These are phyloP conservation scores for Perkinsela sp. DNA, from an alignment of 208 protist genomes.

Conservation along the genomic window DNA sequence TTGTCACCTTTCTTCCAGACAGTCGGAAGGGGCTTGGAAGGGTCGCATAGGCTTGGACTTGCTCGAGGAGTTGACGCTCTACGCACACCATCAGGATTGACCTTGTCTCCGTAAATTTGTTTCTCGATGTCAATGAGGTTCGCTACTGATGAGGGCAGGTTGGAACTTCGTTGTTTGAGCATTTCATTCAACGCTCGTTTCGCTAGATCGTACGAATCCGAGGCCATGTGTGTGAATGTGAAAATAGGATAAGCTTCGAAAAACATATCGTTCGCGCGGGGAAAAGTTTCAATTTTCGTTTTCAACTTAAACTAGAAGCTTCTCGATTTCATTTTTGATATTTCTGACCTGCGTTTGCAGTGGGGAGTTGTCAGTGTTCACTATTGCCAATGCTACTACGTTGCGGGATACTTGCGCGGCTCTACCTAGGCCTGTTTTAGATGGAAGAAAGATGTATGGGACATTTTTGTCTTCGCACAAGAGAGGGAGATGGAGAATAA, in stretches of 20 bases:
- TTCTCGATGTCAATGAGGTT: not conserved
- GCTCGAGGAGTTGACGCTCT: not conserved
- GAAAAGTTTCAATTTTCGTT: not conserved
- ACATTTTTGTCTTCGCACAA: constrained; percentile 99
- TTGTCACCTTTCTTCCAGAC: not conserved
- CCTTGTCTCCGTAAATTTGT: not conserved
- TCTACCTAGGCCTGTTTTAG: constrained; percentile 85
- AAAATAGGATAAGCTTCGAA: not conserved
- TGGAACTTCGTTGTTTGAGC: not conserved
- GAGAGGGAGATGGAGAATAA: constrained; percentile 96
- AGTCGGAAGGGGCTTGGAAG: not conserved
- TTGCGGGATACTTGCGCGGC: constrained; percentile 89
- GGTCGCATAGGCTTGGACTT: not conserved
- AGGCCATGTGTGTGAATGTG: not conserved
- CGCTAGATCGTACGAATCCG: not conserved
- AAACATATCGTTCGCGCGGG: not conserved
- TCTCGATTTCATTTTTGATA: constrained; percentile 90
- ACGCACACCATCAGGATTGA: not conserved
- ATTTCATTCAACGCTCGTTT: constrained; percentile 3
- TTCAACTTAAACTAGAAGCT: constrained; percentile 56
- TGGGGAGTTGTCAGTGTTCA: constrained; percentile 77
- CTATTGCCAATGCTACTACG: constrained; percentile 85
- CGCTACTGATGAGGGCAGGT: not conserved
- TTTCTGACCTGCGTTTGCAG: constrained; percentile 78
- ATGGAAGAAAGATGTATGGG: constrained; percentile 98